Conservation (phyloP, 2,329 filamentous ascomycete genomes). For the Botrytis sinoallii region DNA sequence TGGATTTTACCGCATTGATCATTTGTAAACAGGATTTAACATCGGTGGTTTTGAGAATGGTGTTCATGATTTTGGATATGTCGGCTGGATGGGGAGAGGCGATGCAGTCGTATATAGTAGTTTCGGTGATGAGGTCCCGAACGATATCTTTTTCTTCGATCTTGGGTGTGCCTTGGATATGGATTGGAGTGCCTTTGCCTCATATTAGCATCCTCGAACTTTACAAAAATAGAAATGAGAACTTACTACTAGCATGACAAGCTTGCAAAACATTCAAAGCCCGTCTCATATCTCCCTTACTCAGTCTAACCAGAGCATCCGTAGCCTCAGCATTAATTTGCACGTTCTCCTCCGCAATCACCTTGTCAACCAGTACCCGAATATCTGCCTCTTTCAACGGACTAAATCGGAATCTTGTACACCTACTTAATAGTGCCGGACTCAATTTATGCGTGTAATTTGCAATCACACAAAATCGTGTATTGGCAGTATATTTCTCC, state of each 20-base stretch:
- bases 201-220: slow-evolving; percentile 18
- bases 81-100: slow-evolving; percentile 90
- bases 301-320: slow-evolving; percentile 79
- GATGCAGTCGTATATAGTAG: slow-evolving; percentile 94
- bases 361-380: slow-evolving; percentile 77
- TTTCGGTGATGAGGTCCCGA: slow-evolving; percentile 84
- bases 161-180: slow-evolving; percentile 57
- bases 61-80: slow-evolving; percentile 78
- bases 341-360: slow-evolving; percentile 82
- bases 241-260: slow-evolving; percentile 85
- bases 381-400: slow-evolving; percentile 90
- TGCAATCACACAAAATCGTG: slow-evolving; percentile 95
- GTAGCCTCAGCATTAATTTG: slow-evolving; percentile 78
- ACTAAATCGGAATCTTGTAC: slow-evolving; percentile 92
- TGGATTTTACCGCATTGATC: slow-evolving; percentile 81
- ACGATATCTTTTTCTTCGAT: slow-evolving; percentile 62
- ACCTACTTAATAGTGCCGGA: slow-evolving; percentile 85
- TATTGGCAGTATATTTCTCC: slow-evolving; percentile 99
- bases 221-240: background rate
- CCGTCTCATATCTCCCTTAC: slow-evolving; percentile 93
- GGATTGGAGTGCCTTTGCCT: slow-evolving; percentile 61
- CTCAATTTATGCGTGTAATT: slow-evolving; percentile 99
- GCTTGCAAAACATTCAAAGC: slow-evolving; percentile 95
- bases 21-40: slow-evolving; percentile 86
- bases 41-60: slow-evolving; percentile 78